phyloP scores from a whole-genome alignment of 805 yeast genomes.

The Metschnikowia continentalis region DNA sequence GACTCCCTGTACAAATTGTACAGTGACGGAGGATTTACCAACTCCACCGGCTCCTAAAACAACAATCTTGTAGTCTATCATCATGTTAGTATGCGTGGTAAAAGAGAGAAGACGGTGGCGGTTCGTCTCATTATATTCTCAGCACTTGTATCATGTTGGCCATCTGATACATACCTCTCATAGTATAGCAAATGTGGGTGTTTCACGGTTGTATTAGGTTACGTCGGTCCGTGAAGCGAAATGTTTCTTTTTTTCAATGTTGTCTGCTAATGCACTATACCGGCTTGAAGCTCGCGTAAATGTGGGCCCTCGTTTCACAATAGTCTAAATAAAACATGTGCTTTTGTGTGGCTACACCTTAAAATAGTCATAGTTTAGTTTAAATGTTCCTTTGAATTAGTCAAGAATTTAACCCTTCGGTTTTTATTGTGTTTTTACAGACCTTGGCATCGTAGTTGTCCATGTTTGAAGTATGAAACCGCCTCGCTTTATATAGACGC shows the following conservation, averaged over 20 bases:
- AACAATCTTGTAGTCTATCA: slow-evolving; percentile 76
- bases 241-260: slow-evolving; percentile 6
- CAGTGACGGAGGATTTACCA: slow-evolving; percentile 91
- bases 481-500: not conserved
- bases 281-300: slow-evolving; percentile 2
- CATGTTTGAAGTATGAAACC: not conserved
- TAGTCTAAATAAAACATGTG: not conserved
- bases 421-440: no score
- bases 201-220: not conserved
- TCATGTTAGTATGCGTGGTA: slow-evolving; percentile 10
- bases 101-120: not conserved
- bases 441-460: not conserved
- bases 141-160: not conserved
- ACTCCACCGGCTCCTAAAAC: slow-evolving; percentile 97
- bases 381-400: no score
- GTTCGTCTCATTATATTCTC: not conserved
- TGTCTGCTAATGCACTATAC: slow-evolving; percentile 5
- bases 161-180: slow-evolving; percentile 14
- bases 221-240: slow-evolving; percentile 2
- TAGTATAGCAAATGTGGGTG: slow-evolving; percentile 2
- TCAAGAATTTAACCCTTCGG: no score
- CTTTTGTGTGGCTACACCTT: not conserved
- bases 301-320: not conserved
- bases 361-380: not conserved
- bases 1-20: slow-evolving; percentile 86